phyloP scores from a whole-genome alignment of 495 filamentous ascomycete genomes.

The Penicillium simplicissimum region DNA sequence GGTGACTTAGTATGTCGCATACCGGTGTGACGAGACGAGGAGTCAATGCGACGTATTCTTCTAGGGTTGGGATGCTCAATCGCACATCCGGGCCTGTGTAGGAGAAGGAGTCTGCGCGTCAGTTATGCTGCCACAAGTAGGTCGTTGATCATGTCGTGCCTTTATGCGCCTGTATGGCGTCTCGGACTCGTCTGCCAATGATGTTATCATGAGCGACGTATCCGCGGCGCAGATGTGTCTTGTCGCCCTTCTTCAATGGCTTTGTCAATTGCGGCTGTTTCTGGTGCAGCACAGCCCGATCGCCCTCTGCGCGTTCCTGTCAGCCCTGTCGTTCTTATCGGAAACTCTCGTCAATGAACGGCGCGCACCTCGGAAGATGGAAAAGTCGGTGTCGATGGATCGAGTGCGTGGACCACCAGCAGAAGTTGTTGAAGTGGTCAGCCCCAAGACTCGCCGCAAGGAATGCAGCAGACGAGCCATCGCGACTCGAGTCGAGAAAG shows the following conservation, averaged over 20 bases:
- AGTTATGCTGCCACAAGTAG: slow-evolving; percentile 1
- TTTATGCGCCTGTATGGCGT: slow-evolving; percentile 54
- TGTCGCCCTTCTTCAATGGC: slow-evolving; percentile 47
- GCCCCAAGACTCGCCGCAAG: slow-evolving; percentile 38
- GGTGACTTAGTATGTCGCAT: slow-evolving; percentile 34
- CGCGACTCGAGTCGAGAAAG: slow-evolving; percentile 7
- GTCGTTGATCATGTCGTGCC: slow-evolving; percentile 24
- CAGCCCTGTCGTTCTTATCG: not conserved
- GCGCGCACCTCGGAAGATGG: slow-evolving; percentile 39
- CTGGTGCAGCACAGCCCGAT: slow-evolving; percentile 56
- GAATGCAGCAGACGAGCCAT: slow-evolving; percentile 46
- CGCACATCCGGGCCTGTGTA: slow-evolving; percentile 48
- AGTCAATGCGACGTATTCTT: slow-evolving; percentile 66
- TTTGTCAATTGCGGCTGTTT: slow-evolving; percentile 52
- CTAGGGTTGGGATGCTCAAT: slow-evolving; percentile 63
- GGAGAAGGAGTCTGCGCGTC: not conserved
- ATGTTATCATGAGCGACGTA: slow-evolving; percentile 58
- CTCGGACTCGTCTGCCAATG: slow-evolving; percentile 60
- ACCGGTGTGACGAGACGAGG: slow-evolving; percentile 72
- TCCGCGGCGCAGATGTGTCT: slow-evolving; percentile 51
- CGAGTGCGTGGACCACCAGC: slow-evolving; percentile 21
- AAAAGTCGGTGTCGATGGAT: slow-evolving; percentile 46
- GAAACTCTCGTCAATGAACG: not conserved
- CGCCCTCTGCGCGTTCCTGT: slow-evolving; percentile 49
- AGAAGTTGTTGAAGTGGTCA: slow-evolving; percentile 11